Evolutionary conservation across 208 protist species (phyloP).

Genomic region (Histomonas meleagridis): DNA sequence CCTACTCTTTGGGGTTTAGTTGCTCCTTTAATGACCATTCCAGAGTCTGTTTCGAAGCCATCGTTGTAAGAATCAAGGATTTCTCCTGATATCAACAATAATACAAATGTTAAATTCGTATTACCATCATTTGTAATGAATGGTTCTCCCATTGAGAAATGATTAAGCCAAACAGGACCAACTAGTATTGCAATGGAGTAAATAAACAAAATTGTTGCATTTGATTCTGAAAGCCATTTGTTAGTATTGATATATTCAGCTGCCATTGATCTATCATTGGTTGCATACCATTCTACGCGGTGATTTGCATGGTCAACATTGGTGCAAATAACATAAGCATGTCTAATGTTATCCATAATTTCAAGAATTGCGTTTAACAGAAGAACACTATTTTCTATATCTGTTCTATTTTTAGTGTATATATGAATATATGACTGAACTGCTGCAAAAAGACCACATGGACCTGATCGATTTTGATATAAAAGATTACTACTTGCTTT

Average conservation of each 20-base stretch:
- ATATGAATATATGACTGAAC: neutral
- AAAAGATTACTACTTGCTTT: neutral
- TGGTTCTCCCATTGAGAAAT: neutral
- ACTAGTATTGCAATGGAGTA: neutral
- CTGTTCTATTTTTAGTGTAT: neutral
- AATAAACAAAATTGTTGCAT: neutral
- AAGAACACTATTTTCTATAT: neutral
- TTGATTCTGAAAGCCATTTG: neutral
- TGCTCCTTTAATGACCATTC: neutral
- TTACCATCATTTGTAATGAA: neutral
- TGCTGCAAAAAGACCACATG: neutral
- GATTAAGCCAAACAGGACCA: slow-evolving; percentile 3
- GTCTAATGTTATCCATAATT: neutral
- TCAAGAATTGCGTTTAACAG: neutral
- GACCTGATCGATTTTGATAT: neutral
- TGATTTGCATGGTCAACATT: neutral
- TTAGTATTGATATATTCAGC: neutral
- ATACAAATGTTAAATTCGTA: neutral
- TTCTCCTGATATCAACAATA: neutral
- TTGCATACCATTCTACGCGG: neutral
- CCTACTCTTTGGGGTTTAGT: neutral
- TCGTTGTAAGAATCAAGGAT: neutral
- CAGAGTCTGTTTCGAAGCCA: neutral
- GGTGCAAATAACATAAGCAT: neutral
- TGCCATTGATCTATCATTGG: neutral